Conservation (phyloP, 2,329 filamentous ascomycete genomes). For the Colletotrichum eleusines region DNA sequence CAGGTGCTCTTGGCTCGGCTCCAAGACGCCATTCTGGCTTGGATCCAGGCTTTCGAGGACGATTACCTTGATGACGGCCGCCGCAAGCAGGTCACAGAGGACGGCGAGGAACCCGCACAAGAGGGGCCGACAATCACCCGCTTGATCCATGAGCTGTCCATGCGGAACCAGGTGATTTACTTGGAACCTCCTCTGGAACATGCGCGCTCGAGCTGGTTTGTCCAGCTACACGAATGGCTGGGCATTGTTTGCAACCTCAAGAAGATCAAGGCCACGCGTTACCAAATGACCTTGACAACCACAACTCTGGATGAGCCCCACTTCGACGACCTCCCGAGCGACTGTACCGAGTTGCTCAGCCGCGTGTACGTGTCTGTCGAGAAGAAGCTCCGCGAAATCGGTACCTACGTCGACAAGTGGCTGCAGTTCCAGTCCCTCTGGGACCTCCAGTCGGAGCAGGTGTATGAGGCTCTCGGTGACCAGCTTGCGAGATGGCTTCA, state of each 20-base stretch:
- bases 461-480: slow-evolving; percentile 92
- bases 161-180: slow-evolving; percentile 98
- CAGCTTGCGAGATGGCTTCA: slow-evolving; percentile 94
- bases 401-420: slow-evolving; percentile 95
- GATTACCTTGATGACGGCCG: slow-evolving; percentile 65
- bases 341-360: slow-evolving; percentile 83
- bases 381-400: slow-evolving; percentile 82
- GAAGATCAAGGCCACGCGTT: slow-evolving; percentile 94
- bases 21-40: slow-evolving; percentile 84
- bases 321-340: slow-evolving; percentile 86
- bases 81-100: slow-evolving; percentile 61
- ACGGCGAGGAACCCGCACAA: slow-evolving; percentile 58
- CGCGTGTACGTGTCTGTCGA: slow-evolving; percentile 88
- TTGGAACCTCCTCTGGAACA: slow-evolving; percentile 93
- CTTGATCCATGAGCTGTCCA: slow-evolving; percentile 91
- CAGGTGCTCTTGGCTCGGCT: slow-evolving; percentile 83
- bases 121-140: slow-evolving; percentile 76
- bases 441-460: slow-evolving; percentile 96
- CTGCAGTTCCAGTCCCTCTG: slow-evolving; percentile 98
- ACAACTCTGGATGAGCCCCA: slow-evolving; percentile 73
- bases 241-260: slow-evolving; percentile 91
- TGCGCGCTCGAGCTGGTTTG: slow-evolving; percentile 92
- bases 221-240: slow-evolving; percentile 93
- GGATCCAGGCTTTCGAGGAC: slow-evolving; percentile 88
- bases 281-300: slow-evolving; percentile 87